phyloP scores from a whole-genome alignment of 164 flowering plant genomes.

The Annona cherimola region DNA sequence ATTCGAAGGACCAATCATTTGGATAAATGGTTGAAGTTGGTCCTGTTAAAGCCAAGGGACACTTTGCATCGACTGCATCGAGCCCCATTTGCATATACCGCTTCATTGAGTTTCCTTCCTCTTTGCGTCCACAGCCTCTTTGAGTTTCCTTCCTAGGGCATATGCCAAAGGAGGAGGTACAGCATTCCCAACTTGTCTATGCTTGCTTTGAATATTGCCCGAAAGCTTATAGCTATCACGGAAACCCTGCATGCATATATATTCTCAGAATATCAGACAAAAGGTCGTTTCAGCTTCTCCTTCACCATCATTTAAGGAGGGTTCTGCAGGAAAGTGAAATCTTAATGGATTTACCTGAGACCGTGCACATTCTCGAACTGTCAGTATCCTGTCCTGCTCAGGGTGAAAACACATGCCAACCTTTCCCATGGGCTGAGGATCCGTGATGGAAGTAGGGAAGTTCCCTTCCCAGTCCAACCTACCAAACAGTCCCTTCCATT shows the following conservation, averaged over 20 bases:
- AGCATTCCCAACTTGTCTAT: constrained; percentile 86
- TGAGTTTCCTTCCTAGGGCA: constrained; percentile 76
- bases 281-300: background rate
- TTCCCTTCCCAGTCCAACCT: constrained; percentile 97
- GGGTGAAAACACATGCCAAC: constrained; percentile 98
- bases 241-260: constrained; percentile 60
- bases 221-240: constrained; percentile 62
- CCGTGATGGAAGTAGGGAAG: constrained; percentile 89
- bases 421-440: constrained; percentile 98
- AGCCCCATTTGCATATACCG: constrained; percentile 1
- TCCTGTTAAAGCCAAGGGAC: background rate
- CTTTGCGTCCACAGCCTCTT: constrained; percentile 40
- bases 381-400: constrained; percentile 82
- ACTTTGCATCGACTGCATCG: constrained; percentile 4
- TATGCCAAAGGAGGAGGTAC: constrained; percentile 86
- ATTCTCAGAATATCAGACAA: background rate
- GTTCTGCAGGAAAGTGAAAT: background rate
- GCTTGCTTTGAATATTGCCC: constrained; percentile 70
- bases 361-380: constrained; percentile 95
- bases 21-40: background rate
- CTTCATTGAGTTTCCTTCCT: constrained; percentile 79
- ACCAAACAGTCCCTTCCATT: constrained; percentile 95
- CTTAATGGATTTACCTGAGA: constrained; percentile 59
- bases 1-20: no score
- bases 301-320: background rate